Base-by-base conservation (phyloP, 2,329 filamentous ascomycete genomes). In the Claviceps sp. region DNA sequence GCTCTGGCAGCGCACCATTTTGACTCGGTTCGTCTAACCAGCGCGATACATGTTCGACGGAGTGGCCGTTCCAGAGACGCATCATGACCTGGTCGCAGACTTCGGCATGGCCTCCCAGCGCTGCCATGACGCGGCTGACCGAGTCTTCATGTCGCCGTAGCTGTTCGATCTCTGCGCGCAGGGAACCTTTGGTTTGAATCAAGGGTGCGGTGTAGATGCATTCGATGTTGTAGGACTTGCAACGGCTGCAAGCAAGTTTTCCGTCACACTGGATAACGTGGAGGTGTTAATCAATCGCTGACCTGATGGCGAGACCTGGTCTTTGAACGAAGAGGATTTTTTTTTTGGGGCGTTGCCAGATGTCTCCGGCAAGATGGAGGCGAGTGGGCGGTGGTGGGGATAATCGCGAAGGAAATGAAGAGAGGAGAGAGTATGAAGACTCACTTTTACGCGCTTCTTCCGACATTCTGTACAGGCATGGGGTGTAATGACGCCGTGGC, bases 121-220 rank as follows among this genome's bases (percentile, higher is more conserved):
- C 79, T 3, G 72, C 66, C 19, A 82, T 65, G 48, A 82, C 72
- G 26, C 71, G 71, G 26, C 81, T 75, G 60, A 65, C 78, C 40
- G 73, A 73, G 17, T 70, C 73, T 58, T 80, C 74, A 44, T 74
- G 72, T 8, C 69, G 70, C 44, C 75, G 74, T 38, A 83, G 64
- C 22, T 67, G 65, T 48, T 82, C 79, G 54, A 82, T 78, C 59
- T 82, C 78, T 59, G 68, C 68, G 45, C 80, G 73, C 11, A 83
- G 70, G 50, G 74, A 72, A 54, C 81, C 78, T 56, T 83, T 83
- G 7, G 78, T 81, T 57, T 81, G 78, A 44, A 79, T 77, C 5
- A 82, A 73, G 0, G 78, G 80, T 3, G 80, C 61, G 56, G 82
- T 78, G 65, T 83, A 83, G 17, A 79, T 60, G 54, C 80, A 83